These are phyloP conservation scores for Agroathelia rolfsii DNA, from an alignment of 1,284 basidiomycete genomes.

Conservation along the genomic window DNA sequence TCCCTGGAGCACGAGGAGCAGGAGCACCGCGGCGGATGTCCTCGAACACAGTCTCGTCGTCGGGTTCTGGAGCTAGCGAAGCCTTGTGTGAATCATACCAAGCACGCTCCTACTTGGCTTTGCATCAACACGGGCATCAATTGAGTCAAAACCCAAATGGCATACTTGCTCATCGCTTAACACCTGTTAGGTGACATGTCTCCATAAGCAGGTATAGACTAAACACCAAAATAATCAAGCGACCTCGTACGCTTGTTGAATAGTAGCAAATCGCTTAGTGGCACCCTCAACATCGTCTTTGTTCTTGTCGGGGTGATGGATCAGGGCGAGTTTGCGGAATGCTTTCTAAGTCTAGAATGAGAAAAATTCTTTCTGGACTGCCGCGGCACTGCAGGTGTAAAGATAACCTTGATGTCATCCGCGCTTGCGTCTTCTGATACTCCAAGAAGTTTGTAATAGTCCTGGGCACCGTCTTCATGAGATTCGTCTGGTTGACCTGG, in stretches of 20 bases:
- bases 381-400: constrained; percentile 1
- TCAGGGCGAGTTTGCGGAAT: constrained; percentile 73
- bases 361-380: constrained; percentile 7
- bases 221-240: constrained; percentile 9
- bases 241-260: constrained; percentile 95
- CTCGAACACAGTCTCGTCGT: constrained; percentile 75
- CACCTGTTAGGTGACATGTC: constrained; percentile 37
- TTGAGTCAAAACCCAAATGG: constrained; percentile 1
- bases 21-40: constrained; percentile 71
- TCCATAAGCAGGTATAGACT: constrained; percentile 8
- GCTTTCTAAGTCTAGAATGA: constrained; percentile 45
- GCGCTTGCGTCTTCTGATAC: constrained; percentile 71
- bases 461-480: constrained; percentile 23
- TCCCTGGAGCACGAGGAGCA: constrained; percentile 59
- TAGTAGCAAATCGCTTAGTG: constrained; percentile 77
- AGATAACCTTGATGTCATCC: constrained; percentile 80
- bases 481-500: constrained; percentile 22
- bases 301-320: constrained; percentile 90
- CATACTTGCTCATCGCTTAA: constrained; percentile 87
- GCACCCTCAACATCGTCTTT: constrained; percentile 75
- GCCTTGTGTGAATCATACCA: constrained; percentile 98
- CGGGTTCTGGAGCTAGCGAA: constrained; percentile 75
- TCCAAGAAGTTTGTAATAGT: constrained; percentile 78
- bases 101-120: constrained; percentile 75
- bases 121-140: constrained; percentile 11